phyloP scores from a whole-genome alignment of 1,284 basidiomycete genomes.

The Peniophora sp. region DNA sequence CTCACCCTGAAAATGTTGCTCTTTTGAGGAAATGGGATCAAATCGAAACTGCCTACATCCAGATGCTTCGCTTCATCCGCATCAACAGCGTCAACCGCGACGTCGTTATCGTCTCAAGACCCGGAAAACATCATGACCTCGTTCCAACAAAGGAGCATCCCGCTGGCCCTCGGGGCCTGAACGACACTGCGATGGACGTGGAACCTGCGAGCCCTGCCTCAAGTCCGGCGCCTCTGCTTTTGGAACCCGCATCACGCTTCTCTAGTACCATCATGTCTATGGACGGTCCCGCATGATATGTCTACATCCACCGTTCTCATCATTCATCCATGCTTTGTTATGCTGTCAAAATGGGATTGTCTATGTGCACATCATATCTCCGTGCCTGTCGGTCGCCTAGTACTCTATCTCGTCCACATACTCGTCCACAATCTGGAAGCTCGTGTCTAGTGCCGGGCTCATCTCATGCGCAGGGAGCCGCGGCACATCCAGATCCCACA shows the following conservation, averaged over 20 bases:
- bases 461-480: constrained; percentile 15
- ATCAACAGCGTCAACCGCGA: constrained; percentile 53
- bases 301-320: neutral
- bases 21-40: constrained; percentile 77
- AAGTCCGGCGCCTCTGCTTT: constrained; percentile 21
- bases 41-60: constrained; percentile 63
- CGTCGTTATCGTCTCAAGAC: constrained; percentile 41
- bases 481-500: constrained; percentile 60
- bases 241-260: constrained; percentile 27
- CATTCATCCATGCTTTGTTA: neutral
- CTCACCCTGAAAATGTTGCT: constrained; percentile 61
- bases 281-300: constrained; percentile 24
- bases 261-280: constrained; percentile 35
- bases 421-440: constrained; percentile 14
- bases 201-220: constrained; percentile 19
- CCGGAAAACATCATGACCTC: constrained; percentile 47
- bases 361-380: neutral
- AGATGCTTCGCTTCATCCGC: constrained; percentile 70
- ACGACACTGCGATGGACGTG: constrained; percentile 1
- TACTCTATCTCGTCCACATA: constrained; percentile 24
- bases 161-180: neutral
- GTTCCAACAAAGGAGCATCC: constrained; percentile 2
- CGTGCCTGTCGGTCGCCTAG: constrained; percentile 1
- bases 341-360: constrained; percentile 1
- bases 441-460: constrained; percentile 10